phyloP scores from a whole-genome alignment of 495 filamentous ascomycete species.

The Aspergillus diversus region DNA sequence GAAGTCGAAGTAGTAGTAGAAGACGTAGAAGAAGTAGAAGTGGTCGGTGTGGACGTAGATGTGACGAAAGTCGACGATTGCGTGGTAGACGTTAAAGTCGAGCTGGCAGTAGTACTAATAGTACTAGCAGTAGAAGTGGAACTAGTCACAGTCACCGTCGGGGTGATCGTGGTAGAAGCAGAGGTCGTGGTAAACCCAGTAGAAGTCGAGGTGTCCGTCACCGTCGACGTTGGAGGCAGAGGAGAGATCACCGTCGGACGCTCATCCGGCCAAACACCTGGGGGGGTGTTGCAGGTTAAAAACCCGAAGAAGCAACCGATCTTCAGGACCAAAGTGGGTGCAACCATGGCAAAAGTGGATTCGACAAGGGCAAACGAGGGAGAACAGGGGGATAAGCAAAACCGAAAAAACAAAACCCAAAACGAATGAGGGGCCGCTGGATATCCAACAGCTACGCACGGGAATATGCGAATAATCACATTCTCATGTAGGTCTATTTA shows the following conservation, averaged over 20 bases:
- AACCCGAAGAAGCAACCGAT: slow-evolving; percentile 39
- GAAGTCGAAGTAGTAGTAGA: slow-evolving; percentile 24
- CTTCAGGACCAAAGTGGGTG: slow-evolving; percentile 30
- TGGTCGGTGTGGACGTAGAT: slow-evolving; percentile 21
- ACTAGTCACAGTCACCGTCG: slow-evolving; percentile 10
- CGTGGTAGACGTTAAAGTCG: too few species aligned
- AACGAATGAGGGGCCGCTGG: slow-evolving; percentile 32
- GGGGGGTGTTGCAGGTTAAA: slow-evolving; percentile 45
- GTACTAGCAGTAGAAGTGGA: slow-evolving; percentile 21
- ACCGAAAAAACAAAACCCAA: slow-evolving; percentile 1
- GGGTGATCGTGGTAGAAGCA: neutral
- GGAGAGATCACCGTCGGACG: slow-evolving; percentile 32
- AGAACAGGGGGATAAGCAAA: slow-evolving; percentile 16
- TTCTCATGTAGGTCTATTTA: slow-evolving; percentile 19
- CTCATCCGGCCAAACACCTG: slow-evolving; percentile 35
- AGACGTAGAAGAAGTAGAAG: slow-evolving; percentile 8
- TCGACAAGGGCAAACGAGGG: slow-evolving; percentile 23
- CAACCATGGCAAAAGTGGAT: slow-evolving; percentile 34
- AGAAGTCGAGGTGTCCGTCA: slow-evolving; percentile 18
- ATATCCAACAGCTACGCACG: neutral
- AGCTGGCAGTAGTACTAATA: slow-evolving; percentile 15
- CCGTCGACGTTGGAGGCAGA: slow-evolving; percentile 25
- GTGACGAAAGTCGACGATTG: slow-evolving; percentile 17
- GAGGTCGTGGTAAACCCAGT: neutral
- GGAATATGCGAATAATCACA: slow-evolving; percentile 12